Percentiles rank a stretch among this genome's conserved stretches.
These are phyloP conservation scores for Hymenoscyphus infarciens DNA, from an alignment of 2,329 filamentous ascomycete species.

Conservation along the genomic window DNA sequence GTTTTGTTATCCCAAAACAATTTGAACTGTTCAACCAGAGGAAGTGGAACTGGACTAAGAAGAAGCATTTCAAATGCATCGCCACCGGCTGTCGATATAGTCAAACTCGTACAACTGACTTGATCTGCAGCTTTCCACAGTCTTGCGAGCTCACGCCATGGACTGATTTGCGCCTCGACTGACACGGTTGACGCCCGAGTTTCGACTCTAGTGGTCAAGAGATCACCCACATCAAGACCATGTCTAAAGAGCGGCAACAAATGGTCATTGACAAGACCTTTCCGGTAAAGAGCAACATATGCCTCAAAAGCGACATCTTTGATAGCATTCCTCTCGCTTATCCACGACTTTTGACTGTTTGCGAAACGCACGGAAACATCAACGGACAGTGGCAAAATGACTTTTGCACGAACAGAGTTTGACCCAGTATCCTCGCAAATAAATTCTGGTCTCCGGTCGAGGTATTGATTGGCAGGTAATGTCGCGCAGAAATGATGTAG, in stretches of 20 bases:
- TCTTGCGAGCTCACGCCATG: conserved; percentile 38
- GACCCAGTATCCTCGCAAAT: conserved; percentile 36
- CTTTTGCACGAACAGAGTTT: conserved; percentile 50
- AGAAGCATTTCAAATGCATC: conserved; percentile 18
- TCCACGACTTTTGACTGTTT: conserved; percentile 56
- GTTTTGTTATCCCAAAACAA: conserved; percentile 33
- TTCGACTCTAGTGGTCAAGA: conserved; percentile 53
- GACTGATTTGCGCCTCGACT: conserved; percentile 36
- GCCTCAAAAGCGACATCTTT: conserved; percentile 76
- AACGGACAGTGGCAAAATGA: conserved; percentile 69
- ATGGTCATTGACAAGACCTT: conserved; percentile 72
- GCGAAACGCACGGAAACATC: conserved; percentile 56
- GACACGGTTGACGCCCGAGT: conserved; percentile 38
- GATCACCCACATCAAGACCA: conserved; percentile 38
- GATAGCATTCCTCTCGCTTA: conserved; percentile 56
- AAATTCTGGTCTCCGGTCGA: conserved; percentile 67
- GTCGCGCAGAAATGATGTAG: conserved; percentile 76
- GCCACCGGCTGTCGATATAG: conserved; percentile 44
- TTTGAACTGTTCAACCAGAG: conserved; percentile 21
- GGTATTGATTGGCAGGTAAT: conserved; percentile 51
- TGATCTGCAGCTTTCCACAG: conserved; percentile 52
- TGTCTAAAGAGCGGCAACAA: conserved; percentile 58
- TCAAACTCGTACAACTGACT: conserved; percentile 67
- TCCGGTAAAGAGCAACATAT: conserved; percentile 65
- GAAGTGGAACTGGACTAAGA: conserved; percentile 24